phyloP scores from a whole-genome alignment of 208 protist species.

The Crithidia mellificae region DNA sequence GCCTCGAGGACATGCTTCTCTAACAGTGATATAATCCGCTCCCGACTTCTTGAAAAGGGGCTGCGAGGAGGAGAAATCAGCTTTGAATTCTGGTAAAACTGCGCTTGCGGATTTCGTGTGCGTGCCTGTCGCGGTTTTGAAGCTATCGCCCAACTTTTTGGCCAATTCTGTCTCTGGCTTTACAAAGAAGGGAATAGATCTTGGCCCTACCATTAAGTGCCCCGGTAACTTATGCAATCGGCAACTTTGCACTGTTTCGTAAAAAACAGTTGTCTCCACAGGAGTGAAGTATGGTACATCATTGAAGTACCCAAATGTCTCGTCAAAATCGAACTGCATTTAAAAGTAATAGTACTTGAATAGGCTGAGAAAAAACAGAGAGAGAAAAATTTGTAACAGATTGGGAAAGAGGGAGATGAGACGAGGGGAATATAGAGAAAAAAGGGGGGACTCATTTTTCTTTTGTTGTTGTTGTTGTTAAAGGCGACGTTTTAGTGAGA shows the following conservation, averaged over 20 bases:
- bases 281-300: constrained; percentile 75
- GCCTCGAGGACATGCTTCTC: constrained; percentile 14
- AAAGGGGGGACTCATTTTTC: too few species aligned
- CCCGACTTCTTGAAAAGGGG: constrained; percentile 19
- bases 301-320: constrained; percentile 57
- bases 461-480: too few species aligned
- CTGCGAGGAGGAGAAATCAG: constrained; percentile 16
- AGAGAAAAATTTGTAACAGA: too few species aligned
- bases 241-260: constrained; percentile 45
- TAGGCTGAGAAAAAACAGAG: neutral
- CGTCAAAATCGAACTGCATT: constrained; percentile 30
- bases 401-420: neutral
- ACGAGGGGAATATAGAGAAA: too few species aligned
- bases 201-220: constrained; percentile 47
- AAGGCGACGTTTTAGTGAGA: too few species aligned
- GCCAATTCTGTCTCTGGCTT: constrained; percentile 19
- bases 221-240: constrained; percentile 59
- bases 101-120: constrained; percentile 8
- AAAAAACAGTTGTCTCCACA: constrained; percentile 66
- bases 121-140: constrained; percentile 12
- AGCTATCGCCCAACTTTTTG: constrained; percentile 1
- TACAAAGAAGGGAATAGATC: constrained; percentile 52
- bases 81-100: constrained; percentile 26
- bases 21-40: constrained; percentile 19
- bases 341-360: too few species aligned